Conservation (phyloP, 2,329 filamentous ascomycete genomes). For the Fusarium anguioides region DNA sequence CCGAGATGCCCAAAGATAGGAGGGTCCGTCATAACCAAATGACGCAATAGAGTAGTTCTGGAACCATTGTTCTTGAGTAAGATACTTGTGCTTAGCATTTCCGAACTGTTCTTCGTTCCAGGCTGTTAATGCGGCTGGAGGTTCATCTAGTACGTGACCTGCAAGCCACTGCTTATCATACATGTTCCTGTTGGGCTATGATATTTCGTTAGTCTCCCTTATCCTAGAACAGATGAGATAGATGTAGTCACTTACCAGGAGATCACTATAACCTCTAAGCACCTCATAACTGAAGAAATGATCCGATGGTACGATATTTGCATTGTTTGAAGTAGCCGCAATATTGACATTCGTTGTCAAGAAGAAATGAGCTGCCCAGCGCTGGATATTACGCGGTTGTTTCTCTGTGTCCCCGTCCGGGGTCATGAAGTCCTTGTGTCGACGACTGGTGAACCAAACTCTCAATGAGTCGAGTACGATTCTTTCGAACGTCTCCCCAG, state of each 20-base stretch:
- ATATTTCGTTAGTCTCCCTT: too few species aligned
- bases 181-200: background rate
- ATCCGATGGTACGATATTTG: background rate
- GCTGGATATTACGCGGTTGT: background rate
- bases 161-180: background rate
- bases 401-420: background rate
- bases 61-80: background rate
- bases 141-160: background rate
- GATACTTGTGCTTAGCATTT: background rate
- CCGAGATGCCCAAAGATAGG: background rate
- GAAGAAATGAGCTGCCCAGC: background rate
- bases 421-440: background rate
- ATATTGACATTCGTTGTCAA: background rate
- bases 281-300: slow-evolving; percentile 2
- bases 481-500: background rate
- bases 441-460: background rate
- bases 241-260: background rate
- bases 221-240: too few species aligned
- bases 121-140: background rate
- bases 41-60: background rate
- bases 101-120: background rate
- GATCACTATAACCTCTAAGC: background rate
- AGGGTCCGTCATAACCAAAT: background rate
- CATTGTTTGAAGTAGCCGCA: background rate
- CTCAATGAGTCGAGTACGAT: background rate